Evolutionary conservation across 495 filamentous ascomycete genomes (phyloP).

Genomic region (Parathielavia appendiculata): DNA sequence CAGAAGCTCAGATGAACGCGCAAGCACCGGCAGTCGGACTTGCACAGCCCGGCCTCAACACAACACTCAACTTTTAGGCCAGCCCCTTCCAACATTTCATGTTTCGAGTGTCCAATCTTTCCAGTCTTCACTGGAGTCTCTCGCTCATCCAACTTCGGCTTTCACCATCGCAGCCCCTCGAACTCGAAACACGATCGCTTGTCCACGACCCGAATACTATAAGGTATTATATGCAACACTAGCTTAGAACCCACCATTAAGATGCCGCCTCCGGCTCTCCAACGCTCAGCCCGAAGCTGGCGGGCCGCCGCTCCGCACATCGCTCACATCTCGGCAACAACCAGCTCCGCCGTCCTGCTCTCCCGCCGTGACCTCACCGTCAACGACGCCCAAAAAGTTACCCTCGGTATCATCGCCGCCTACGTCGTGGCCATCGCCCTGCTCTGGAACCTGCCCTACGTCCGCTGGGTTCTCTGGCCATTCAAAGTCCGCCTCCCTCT

Average conservation of each 20-base stretch:
- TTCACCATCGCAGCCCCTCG: not conserved
- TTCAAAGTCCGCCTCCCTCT: conserved; percentile 57
- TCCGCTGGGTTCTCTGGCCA: conserved; percentile 70
- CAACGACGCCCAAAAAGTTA: conserved; percentile 65
- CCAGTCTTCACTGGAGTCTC: not conserved
- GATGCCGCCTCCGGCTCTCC: conserved; percentile 11
- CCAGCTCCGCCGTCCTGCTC: conserved; percentile 16
- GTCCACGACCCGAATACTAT: too few species aligned
- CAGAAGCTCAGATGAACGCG: not conserved
- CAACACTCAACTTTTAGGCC: not conserved
- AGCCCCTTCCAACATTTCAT: not conserved
- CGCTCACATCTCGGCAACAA: conserved; percentile 1
- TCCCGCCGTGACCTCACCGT: conserved; percentile 55
- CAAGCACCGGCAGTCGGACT: conserved; percentile 1
- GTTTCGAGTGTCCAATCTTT: not conserved
- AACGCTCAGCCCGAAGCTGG: not conserved
- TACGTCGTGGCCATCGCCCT: conserved; percentile 72
- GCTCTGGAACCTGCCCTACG: conserved; percentile 73
- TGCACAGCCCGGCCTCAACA: not conserved
- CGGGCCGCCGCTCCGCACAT: conserved; percentile 7
- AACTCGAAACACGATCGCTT: not conserved
- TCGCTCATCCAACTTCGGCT: not conserved
- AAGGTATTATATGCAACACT: not conserved
- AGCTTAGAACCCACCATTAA: not conserved
- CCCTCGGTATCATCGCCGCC: conserved; percentile 56